phyloP scores from a whole-genome alignment of 2,329 filamentous ascomycete genomes.

The Xylaria multiplex region DNA sequence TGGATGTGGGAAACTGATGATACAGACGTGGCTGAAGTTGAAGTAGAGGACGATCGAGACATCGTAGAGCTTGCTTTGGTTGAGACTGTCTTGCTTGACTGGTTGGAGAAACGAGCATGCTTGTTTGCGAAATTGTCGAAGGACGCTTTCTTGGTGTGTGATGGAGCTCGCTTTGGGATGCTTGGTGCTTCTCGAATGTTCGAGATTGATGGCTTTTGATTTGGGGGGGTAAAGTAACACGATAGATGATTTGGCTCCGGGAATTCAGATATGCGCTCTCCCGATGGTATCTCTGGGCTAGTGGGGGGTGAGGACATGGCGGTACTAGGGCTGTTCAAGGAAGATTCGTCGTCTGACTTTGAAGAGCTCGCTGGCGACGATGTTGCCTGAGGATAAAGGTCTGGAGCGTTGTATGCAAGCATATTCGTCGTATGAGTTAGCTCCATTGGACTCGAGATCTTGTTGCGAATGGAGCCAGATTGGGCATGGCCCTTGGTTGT shows the following conservation, averaged over 20 bases:
- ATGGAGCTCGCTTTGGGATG: slow-evolving; percentile 81
- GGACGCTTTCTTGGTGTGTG: slow-evolving; percentile 86
- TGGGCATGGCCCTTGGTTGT: slow-evolving; percentile 58
- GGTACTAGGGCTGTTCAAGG: slow-evolving; percentile 68
- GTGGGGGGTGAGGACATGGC: slow-evolving; percentile 70
- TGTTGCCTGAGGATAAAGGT: slow-evolving; percentile 69
- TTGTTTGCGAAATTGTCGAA: slow-evolving; percentile 79
- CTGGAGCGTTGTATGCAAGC: slow-evolving; percentile 92
- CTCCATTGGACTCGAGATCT: slow-evolving; percentile 89
- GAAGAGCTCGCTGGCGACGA: slow-evolving; percentile 61
- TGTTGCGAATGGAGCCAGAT: slow-evolving; percentile 64
- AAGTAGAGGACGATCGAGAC: slow-evolving; percentile 67
- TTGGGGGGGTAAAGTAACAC: slow-evolving; percentile 69
- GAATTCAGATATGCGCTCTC: slow-evolving; percentile 64
- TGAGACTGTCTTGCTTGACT: slow-evolving; percentile 63
- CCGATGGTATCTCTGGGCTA: slow-evolving; percentile 72
- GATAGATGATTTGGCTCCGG: slow-evolving; percentile 74
- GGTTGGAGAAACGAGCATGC: slow-evolving; percentile 62
- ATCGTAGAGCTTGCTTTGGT: slow-evolving; percentile 67
- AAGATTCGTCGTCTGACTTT: slow-evolving; percentile 74
- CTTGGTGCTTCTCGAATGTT: slow-evolving; percentile 65
- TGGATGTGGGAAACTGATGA: slow-evolving; percentile 51
- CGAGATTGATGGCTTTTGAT: slow-evolving; percentile 54
- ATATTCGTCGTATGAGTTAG: slow-evolving; percentile 95
- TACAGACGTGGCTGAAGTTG: slow-evolving; percentile 61